These are phyloP conservation scores for Chrysoporthe deuterocubensis DNA, from an alignment of 2,329 filamentous ascomycete genomes.

Conservation along the genomic window DNA sequence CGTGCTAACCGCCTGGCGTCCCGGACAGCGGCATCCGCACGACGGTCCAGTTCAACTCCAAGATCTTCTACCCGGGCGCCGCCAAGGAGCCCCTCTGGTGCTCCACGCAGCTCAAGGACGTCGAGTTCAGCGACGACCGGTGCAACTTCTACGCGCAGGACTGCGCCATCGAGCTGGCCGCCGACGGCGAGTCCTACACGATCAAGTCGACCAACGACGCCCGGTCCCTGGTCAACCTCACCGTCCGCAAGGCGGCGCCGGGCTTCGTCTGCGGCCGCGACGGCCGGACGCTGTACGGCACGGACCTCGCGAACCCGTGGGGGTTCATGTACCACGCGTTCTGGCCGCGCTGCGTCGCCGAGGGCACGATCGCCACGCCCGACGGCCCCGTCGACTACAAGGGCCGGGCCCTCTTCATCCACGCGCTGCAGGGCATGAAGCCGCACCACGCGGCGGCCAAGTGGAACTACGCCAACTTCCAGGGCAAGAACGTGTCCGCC, in stretches of 20 bases:
- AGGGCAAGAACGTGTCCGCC: slow-evolving; percentile 83
- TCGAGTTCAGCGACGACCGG: slow-evolving; percentile 83
- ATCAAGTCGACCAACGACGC: slow-evolving; percentile 91
- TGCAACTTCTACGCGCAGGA: slow-evolving; percentile 84
- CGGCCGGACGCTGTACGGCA: slow-evolving; percentile 84
- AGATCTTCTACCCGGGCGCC: slow-evolving; percentile 80
- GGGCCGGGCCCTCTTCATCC: slow-evolving; percentile 78
- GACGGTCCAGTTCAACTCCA: slow-evolving; percentile 92
- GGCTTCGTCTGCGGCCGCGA: slow-evolving; percentile 85
- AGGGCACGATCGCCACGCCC: slow-evolving; percentile 83
- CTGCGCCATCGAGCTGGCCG: slow-evolving; percentile 82
- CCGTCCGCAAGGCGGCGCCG: slow-evolving; percentile 73
- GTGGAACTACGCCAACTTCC: slow-evolving; percentile 95
- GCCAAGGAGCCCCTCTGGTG: slow-evolving; percentile 81
- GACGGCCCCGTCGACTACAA: slow-evolving; percentile 81
- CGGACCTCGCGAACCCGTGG: slow-evolving; percentile 85
- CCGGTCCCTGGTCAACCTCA: slow-evolving; percentile 82
- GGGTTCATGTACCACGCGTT: slow-evolving; percentile 90
- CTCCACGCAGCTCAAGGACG: slow-evolving; percentile 76
- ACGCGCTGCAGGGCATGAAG: slow-evolving; percentile 97
- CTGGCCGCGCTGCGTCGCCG: slow-evolving; percentile 84
- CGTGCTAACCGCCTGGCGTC: slow-evolving; percentile 20
- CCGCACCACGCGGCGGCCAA: slow-evolving; percentile 90
- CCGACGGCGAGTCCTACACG: slow-evolving; percentile 79
- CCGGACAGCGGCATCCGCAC: slow-evolving; percentile 77